phyloP scores from a whole-genome alignment of 106 monocot genomes.

The Iris macrosiphon region DNA sequence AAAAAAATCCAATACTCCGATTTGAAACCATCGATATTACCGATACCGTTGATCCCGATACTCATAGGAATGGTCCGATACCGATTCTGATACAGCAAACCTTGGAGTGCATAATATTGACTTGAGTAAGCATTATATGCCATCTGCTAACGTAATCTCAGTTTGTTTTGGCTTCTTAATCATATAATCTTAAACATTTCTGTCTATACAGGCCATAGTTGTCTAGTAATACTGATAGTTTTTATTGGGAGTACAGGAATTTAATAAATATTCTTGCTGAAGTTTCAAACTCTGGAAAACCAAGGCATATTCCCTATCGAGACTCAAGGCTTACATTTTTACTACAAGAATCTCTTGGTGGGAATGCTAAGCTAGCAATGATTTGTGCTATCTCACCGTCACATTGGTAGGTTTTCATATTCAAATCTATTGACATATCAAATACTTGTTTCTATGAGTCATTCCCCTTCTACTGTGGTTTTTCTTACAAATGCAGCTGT shows the following conservation, averaged over 20 bases:
- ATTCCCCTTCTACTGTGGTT: neutral
- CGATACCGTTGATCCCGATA: too few species aligned
- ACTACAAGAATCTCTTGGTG: conserved; percentile 98
- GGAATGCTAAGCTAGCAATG: conserved; percentile 97
- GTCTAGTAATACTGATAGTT: neutral
- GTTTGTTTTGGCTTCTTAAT: too few species aligned
- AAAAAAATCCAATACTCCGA: too few species aligned
- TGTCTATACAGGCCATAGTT: too few species aligned
- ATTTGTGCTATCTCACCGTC: conserved; percentile 95
- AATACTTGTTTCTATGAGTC: neutral
- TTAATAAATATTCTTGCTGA: conserved; percentile 95
- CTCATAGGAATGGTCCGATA: too few species aligned
- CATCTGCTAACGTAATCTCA: too few species aligned
- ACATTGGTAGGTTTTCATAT: conserved; percentile 34
- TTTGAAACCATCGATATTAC: too few species aligned
- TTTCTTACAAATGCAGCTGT: conserved; percentile 46
- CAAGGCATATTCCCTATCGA: conserved; percentile 95
- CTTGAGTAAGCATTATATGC: too few species aligned
- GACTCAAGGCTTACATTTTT: conserved; percentile 97
- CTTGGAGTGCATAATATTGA: too few species aligned
- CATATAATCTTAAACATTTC: too few species aligned
- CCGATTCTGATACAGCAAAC: too few species aligned
- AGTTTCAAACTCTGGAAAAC: conserved; percentile 84
- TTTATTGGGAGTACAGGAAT: conserved; percentile 47
- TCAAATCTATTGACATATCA: too few species aligned